Conservation (phyloP, 1,139 yeast genomes). For the Candida glucosophila region DNA sequence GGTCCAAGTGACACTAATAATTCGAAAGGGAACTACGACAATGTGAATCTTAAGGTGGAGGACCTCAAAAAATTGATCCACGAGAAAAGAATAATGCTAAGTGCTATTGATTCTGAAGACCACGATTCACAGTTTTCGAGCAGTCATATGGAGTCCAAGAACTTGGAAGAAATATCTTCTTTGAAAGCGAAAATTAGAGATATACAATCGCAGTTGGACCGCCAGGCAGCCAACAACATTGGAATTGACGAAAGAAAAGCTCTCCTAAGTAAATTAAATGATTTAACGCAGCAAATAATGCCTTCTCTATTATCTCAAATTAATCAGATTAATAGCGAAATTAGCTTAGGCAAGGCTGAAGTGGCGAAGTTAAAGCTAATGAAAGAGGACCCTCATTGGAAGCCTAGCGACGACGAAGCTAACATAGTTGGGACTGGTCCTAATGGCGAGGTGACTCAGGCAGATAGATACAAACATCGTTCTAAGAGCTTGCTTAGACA, state of each 20-base stretch:
- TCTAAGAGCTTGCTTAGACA: constrained; percentile 71
- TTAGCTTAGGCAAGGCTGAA: constrained; percentile 61
- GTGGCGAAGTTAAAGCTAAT: constrained; percentile 45
- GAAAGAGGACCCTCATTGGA: constrained; percentile 55
- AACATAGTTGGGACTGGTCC: constrained; percentile 73
- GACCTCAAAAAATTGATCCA: constrained; percentile 55
- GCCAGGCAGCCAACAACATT: constrained; percentile 18
- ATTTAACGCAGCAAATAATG: constrained; percentile 52
- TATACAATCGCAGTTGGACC: constrained; percentile 40
- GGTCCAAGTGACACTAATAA: constrained; percentile 5
- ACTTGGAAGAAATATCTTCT: constrained; percentile 46
- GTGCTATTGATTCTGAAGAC: constrained; percentile 66
- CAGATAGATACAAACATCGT: constrained; percentile 70
- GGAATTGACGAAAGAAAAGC: constrained; percentile 30
- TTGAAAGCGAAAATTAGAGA: constrained; percentile 54
- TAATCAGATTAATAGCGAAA: constrained; percentile 53
- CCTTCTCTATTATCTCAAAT: constrained; percentile 63
- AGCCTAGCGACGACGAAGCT: constrained; percentile 40
- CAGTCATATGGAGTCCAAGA: constrained; percentile 12
- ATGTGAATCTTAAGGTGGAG: constrained; percentile 29
- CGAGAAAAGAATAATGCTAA: constrained; percentile 62
- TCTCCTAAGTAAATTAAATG: constrained; percentile 43
- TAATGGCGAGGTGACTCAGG: constrained; percentile 74
- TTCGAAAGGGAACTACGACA: constrained; percentile 7
- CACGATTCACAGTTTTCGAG: constrained; percentile 27